These are phyloP conservation scores for Zygosaccharomyces sapae DNA, from an alignment of 1,139 yeast species.

Conservation along the genomic window DNA sequence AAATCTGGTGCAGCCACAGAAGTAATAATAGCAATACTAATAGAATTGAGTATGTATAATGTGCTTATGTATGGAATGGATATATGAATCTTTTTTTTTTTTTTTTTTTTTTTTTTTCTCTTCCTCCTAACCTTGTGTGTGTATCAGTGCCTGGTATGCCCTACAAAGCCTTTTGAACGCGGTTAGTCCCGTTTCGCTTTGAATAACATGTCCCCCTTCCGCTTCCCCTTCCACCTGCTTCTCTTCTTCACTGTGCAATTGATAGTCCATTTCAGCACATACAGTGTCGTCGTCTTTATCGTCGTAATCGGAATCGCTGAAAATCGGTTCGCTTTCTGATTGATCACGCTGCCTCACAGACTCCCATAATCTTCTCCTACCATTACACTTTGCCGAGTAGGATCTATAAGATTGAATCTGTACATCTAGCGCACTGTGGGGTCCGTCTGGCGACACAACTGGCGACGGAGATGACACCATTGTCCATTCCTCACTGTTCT, in stretches of 20 bases:
- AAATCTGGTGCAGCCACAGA: neutral
- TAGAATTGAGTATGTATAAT: neutral
- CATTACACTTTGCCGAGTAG: constrained; percentile 3
- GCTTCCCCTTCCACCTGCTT: neutral
- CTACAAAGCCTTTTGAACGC: neutral
- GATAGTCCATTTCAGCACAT: constrained; percentile 4
- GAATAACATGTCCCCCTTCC: neutral
- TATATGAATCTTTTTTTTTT: neutral
- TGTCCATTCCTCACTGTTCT: constrained; percentile 5
- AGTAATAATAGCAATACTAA: neutral
- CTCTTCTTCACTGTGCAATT: neutral
- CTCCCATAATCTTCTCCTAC: constrained; percentile 1
- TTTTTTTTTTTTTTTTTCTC: neutral
- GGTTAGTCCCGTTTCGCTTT: neutral
- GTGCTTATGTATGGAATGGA: neutral
- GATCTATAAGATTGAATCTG: constrained; percentile 3
- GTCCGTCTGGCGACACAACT: neutral
- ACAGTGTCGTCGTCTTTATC: neutral
- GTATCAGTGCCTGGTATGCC: constrained; percentile 1
- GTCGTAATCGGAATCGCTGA: neutral
- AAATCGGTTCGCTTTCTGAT: neutral
- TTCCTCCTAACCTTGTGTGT: neutral
- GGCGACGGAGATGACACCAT: neutral
- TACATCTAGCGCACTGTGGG: neutral
- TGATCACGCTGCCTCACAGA: neutral